Evolutionary conservation across 2,329 filamentous ascomycete genomes (phyloP), one percentile per base, ranked within the genome.

Genomic region (Neonectria punicea): DNA sequence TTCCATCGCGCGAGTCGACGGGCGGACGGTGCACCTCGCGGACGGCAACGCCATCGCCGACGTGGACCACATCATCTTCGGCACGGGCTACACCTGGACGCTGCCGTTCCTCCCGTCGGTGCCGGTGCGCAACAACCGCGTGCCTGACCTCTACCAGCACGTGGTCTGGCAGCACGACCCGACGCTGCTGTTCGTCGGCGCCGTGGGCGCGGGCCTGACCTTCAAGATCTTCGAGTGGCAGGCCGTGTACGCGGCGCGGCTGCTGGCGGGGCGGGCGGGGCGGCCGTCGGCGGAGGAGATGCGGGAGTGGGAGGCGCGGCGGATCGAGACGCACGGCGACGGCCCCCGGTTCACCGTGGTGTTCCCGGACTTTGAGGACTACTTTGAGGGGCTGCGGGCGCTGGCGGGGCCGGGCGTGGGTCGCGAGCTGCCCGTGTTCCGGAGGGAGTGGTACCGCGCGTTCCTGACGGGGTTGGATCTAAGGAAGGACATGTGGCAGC

Each of bases 221-320:
- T 91, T 92, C 79, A 90, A 89, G 73, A 83, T 90, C 30, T 90
- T 90, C 64, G 89, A 91, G 78, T 90, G 87, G 86, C 89, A 91
- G 73, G 87, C 88, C 8, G 88, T 90, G 0, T 81, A 87, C 1
- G 87, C 85, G 0, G 88, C 89, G 1, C 80, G 88, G 0, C 75
- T 89, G 4, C 80, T 91, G 0, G 84, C 89, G 0, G 86, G 87
- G 0, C 80, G 86, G 1, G 83, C 83, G 0, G 76, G 70, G 2
- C 75, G 90, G 10, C 89, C 89, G 0, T 66, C 82, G 0, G 18
- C 78, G 0, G 77, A 79, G n/a, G 86, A 85, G 64, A 86, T 87
- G 79, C 72, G 78, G 30, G 75, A 71, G 18, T 91, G 89, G 89
- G 89, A 91, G 71, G 70, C 73, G 5, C 83, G 88, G 4, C 80